Conservation (phyloP, 352 stramenopile genomes). For the Phytophthora kernoviae region DNA sequence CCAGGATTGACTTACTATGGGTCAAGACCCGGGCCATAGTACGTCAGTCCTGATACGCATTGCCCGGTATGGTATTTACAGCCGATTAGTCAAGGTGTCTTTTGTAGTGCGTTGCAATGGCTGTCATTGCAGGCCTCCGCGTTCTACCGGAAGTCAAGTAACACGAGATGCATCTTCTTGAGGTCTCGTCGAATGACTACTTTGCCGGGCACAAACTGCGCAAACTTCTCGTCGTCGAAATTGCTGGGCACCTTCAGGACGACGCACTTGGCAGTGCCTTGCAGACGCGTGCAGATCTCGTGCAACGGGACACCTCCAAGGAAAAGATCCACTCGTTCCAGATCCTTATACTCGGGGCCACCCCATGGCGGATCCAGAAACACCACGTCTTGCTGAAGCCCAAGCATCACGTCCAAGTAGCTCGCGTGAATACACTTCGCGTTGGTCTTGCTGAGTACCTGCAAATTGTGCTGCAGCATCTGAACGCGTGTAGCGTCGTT, state of each 20-base stretch:
- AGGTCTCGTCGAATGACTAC: slow-evolving; percentile 68
- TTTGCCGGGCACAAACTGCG: slow-evolving; percentile 52
- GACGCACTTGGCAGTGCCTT: slow-evolving; percentile 55
- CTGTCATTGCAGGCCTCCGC: no score
- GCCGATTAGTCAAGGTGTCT: no score
- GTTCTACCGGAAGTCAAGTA: slow-evolving; percentile 59
- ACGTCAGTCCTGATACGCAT: no score
- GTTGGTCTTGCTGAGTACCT: slow-evolving; percentile 65
- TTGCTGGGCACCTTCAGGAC: slow-evolving; percentile 85
- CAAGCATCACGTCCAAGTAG: slow-evolving; percentile 76
- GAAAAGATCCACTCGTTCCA: slow-evolving; percentile 71
- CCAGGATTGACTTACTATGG: no score
- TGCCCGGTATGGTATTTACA: no score
- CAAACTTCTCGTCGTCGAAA: slow-evolving; percentile 81
- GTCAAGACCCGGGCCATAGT: no score
- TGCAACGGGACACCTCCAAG: slow-evolving; percentile 67
- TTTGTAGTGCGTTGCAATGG: no score
- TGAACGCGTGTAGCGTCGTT: slow-evolving; percentile 60
- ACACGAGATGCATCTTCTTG: slow-evolving; percentile 82
- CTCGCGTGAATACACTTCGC: slow-evolving; percentile 60
- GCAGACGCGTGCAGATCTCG: slow-evolving; percentile 60
- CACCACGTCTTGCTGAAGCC: slow-evolving; percentile 76
- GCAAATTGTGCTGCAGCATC: slow-evolving; percentile 80
- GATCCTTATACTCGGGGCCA: slow-evolving; percentile 80
- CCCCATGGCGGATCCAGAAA: slow-evolving; percentile 88